Evolutionary conservation across 1,139 yeast species (phyloP).

Genomic region (Pichia inconspicua): DNA sequence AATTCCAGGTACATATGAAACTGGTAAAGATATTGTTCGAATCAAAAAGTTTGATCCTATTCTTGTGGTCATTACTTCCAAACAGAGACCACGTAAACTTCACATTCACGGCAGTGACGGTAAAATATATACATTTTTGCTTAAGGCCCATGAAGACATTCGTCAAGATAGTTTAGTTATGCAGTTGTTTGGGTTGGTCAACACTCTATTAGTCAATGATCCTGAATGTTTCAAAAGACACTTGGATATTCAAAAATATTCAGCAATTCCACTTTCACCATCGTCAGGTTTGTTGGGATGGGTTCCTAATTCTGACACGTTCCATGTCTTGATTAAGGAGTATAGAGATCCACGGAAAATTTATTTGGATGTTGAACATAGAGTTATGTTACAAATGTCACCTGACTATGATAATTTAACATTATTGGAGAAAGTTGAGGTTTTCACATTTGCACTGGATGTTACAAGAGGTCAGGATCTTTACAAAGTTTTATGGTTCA

Average conservation of each 20-base stretch:
- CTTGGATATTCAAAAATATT: conserved; percentile 81
- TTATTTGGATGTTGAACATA: conserved; percentile 82
- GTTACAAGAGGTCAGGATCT: conserved; percentile 95
- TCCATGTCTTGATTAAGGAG: conserved; percentile 87
- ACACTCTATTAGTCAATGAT: conserved; percentile 80
- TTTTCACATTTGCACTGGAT: conserved; percentile 90
- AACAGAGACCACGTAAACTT: conserved; percentile 88
- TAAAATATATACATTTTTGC: conserved; percentile 66
- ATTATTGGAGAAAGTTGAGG: conserved; percentile 86
- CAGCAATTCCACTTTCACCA: conserved; percentile 94
- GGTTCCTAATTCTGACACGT: conserved; percentile 96
- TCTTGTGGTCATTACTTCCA: conserved; percentile 84
- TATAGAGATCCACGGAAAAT: conserved; percentile 89
- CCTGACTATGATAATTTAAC: conserved; percentile 93
- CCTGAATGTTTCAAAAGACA: conserved; percentile 96
- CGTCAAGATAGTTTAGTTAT: conserved; percentile 95
- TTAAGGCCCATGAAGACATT: conserved; percentile 97
- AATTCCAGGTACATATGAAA: conserved; percentile 86
- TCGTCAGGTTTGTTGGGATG: conserved; percentile 94
- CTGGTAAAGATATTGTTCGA: conserved; percentile 72
- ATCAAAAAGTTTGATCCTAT: conserved; percentile 75
- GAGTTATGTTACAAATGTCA: conserved; percentile 96
- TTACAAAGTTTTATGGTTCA: conserved; percentile 91
- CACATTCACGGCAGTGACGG: conserved; percentile 86
- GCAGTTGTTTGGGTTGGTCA: conserved; percentile 95